A percentile compares a stretch with the other conserved stretches of the same genome.
Conservation (phyloP, 352 stramenopile species). For the Globisporangium radiosum region DNA sequence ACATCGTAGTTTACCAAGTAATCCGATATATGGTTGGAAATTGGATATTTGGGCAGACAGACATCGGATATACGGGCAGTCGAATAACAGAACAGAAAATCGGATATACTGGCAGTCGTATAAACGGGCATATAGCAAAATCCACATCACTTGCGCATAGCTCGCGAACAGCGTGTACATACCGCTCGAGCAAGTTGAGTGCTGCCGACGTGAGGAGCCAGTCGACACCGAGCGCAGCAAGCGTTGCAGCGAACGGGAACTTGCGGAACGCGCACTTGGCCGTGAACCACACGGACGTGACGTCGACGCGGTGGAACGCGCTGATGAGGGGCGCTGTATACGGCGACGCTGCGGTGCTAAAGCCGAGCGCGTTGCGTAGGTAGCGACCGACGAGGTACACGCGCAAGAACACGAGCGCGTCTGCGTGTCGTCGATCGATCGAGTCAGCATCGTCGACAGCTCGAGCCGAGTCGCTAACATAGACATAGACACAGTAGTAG, state of each 20-base stretch:
- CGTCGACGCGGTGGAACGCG: constrained; percentile 46
- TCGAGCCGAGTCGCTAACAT: background rate
- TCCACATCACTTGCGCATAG: too few species aligned
- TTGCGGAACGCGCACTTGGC: constrained; percentile 55
- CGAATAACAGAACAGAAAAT: background rate
- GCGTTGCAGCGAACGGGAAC: constrained; percentile 32
- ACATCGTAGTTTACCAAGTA: too few species aligned
- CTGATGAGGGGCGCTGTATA: constrained; percentile 34
- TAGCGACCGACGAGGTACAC: constrained; percentile 52
- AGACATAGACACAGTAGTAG: too few species aligned
- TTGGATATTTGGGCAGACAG: too few species aligned
- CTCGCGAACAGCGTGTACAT: background rate
- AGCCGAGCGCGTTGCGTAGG: constrained; percentile 40
- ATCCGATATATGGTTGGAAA: too few species aligned
- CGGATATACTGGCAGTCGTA: too few species aligned
- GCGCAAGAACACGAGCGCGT: constrained; percentile 38
- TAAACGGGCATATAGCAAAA: too few species aligned
- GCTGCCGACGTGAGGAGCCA: constrained; percentile 49
- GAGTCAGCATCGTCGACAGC: background rate
- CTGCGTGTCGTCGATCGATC: constrained; percentile 10
- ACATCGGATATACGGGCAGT: background rate
- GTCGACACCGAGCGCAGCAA: constrained; percentile 31
- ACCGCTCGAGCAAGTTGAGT: constrained; percentile 57
- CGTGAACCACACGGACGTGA: constrained; percentile 56
- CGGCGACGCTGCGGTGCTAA: constrained; percentile 28